Evolutionary conservation across 164 flowering plant species (phyloP), one percentile per base, ranked within the genome.

Genomic region (Berberis thunbergii): DNA sequence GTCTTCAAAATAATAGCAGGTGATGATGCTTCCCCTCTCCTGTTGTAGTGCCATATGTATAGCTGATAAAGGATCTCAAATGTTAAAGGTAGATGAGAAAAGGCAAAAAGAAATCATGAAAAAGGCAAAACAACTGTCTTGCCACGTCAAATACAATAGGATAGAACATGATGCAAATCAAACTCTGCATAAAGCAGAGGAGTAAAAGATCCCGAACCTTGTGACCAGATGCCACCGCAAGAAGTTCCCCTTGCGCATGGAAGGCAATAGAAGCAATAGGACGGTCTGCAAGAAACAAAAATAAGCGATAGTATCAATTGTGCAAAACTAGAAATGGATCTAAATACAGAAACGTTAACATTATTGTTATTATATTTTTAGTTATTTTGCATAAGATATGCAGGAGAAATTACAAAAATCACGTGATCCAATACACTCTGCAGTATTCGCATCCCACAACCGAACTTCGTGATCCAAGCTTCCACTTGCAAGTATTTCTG

Each of bases 401-500:
- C 7, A 64, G 45, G 57, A 68, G 65, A 50, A 55, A 63, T 83
- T 89, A 94, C 98, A 80, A 70, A 91, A 94, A 76, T 87, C 87
- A 58, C 84, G 91, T 1, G 89, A 88, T 69, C 84, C 87, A 69
- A 88, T 84, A 63, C 97, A 90, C 70, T 83, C 91, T 62, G 93
- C 80, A 64, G 91, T 88, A 57, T 71, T 85, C 43, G 96, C 87
- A 83, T 94, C 81, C 98, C 98, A 94, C 40, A 94, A 64, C 26
- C 95, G 89, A 80, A 94, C 98, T 77, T 91, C 98, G 76, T 88
- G 91, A 78, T 94, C 98, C 81, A 94, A 76, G 72, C 98, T 94
- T 57, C 98, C 98, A 79, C 98, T 94, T 68, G 98, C 98, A 61
- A 94, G 81, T 50, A 91, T 76, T 49, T 85, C 86, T 43, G 95